Conservation (phyloP, 331 rosid genomes). For the Phaseolus coccineus region DNA sequence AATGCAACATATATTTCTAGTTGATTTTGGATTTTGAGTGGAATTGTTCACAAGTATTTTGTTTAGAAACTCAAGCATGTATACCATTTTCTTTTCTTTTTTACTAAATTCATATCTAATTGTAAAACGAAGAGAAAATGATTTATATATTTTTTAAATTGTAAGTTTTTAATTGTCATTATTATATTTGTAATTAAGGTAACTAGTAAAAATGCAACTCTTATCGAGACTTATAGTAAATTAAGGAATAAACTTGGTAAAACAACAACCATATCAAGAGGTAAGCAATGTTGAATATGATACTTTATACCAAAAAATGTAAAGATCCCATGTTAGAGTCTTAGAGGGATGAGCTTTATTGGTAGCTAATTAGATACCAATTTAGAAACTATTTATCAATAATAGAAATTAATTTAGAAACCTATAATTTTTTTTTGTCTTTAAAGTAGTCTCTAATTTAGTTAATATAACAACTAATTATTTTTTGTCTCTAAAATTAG, state of each 20-base stretch:
- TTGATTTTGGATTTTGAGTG: conserved; percentile 18
- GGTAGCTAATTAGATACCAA: too few species aligned
- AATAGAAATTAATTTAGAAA: too few species aligned
- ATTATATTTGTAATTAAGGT: conserved; percentile 59
- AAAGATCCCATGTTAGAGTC: too few species aligned
- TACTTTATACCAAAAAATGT: neutral
- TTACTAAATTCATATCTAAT: conserved; percentile 28
- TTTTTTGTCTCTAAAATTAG: too few species aligned
- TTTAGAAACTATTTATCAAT: too few species aligned
- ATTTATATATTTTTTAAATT: conserved; percentile 4
- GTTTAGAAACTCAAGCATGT: conserved; percentile 17
- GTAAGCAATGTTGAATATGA: conserved; percentile 50
- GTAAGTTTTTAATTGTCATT: neutral
- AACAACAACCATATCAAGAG: conserved; percentile 72
- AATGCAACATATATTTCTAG: conserved; percentile 35
- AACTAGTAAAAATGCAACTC: conserved; percentile 82
- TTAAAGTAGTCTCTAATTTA: too few species aligned
- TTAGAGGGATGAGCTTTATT: too few species aligned
- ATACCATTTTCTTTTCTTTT: neutral
- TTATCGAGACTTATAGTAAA: conserved; percentile 71
- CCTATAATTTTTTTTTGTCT: too few species aligned
- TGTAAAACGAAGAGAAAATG: neutral
- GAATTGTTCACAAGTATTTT: conserved; percentile 25
- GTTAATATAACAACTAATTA: too few species aligned
- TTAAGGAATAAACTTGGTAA: conserved; percentile 77